Base-by-base conservation (phyloP, 2,329 filamentous ascomycete species). In the Elsinoe necatrix region DNA sequence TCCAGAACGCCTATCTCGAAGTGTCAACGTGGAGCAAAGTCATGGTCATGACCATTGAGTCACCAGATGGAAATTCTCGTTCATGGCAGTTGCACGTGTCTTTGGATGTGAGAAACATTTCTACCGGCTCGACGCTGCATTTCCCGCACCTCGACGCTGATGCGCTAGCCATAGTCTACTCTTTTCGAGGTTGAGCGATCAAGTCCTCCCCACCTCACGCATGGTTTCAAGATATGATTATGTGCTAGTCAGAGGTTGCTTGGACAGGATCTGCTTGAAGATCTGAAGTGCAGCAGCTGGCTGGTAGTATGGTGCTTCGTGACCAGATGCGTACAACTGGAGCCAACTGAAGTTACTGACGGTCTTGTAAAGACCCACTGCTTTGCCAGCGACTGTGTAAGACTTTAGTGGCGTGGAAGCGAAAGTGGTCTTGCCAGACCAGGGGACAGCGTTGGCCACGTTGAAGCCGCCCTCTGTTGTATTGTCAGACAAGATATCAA, bases 281-380 rank as follows among this genome's bases (percentile, higher is more conserved):
- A 66, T 74, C 61, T 78, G 75, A 39, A 77, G 62, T 5, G 75
- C 66, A 2, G 72, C 59, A 52, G 70, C 69, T 3, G 76, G 76
- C 57, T 74, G 61, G 58, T 63, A 67, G 51, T 65, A 72, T 1
- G 68, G 65, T 12, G 69, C 68, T 58, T 74, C 69, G 59, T 77
- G 75, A 0, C 75, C 74, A 0, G 76, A 75, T 1, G 68, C 73
- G 27, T 56, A 56, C 18, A 56, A 14, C 27, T 56, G 54, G 18
- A 56, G 63, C 67, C 76, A 80, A 43, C 71, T 74, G 37, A 81
- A 65, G 58, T 79, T 79, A 5, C 71, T 74, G 3, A 71, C 68
- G 0, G 63, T 73, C 71, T 82, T 82, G 66, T 75, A 80, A 29
- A 71, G 70, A 2, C 79, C 80, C 23, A 68, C 71, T 34, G 73